Evolutionary conservation across 2,329 filamentous ascomycete genomes (phyloP), one percentile per base, ranked within the genome.

Genomic region (Ophiostoma australiae): DNA sequence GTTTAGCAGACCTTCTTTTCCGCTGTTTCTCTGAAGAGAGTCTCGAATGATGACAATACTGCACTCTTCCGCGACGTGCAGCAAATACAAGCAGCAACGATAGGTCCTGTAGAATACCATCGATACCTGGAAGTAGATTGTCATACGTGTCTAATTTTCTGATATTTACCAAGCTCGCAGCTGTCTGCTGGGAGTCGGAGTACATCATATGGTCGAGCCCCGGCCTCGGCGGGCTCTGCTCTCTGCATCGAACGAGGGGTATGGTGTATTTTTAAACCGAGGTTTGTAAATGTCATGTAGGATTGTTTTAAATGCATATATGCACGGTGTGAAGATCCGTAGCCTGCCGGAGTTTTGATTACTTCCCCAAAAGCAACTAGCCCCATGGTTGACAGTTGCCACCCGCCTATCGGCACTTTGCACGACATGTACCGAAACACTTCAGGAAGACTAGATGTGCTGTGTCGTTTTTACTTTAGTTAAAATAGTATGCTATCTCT

Each of bases 311-410:
- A 13, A 23, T 66, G 63, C 20, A 23, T 27, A 39, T n/a, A 23
- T 39, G 63, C 20, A 39, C n/a, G 20, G 33, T n/a, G 20, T 37
- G 63, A 66, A 23, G 33, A 65, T 41, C 63, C 4, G 20, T 27
- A 66, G 63, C 63, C 63, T 66, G 63, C 63, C 63, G 63, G 63
- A 39, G 33, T 37, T 66, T 66, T 66, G 63, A 66, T 66, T 66
- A 66, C 63, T 66, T 66, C 63, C 63, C 63, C 35, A 66, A 66
- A 66, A 66, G 61, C 35, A 66, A 37, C 63, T 66, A 66, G 63
- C 35, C 33, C 33, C 58, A 6, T 7, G 58, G n/a, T 23, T 33
- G 58, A 33, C 58, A 33, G 58, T 63, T 63, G 52, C 17, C 52
- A 58, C 52, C 48, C 48, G 17, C n/a, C 23, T 27, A n/a, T 58